These are phyloP conservation scores for Chenopodium suecicum DNA, from an alignment of 148 eudicot species.

Conservation along the genomic window DNA sequence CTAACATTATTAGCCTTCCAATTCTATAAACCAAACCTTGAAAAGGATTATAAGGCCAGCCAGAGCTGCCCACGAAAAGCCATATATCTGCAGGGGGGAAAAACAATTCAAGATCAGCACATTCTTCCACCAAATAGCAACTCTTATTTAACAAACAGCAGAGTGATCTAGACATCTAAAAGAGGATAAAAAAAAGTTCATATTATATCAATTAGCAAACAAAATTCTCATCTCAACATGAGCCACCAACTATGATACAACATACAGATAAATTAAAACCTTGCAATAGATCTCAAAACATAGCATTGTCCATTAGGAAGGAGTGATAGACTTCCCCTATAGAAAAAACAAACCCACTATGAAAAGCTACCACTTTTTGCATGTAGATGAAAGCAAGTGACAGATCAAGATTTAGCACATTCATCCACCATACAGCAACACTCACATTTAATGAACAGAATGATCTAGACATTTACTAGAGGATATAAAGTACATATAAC, in stretches of 20 bases:
- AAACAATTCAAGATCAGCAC: conserved; percentile 19
- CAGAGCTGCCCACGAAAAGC: conserved; percentile 84
- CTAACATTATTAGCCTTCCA: neutral
- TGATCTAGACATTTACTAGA: too few relatives aligned
- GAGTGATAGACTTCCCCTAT: neutral
- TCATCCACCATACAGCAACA: too few relatives aligned
- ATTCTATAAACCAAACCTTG: conserved; percentile 55
- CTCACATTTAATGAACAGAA: too few relatives aligned
- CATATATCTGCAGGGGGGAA: conserved; percentile 57
- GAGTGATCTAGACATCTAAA: conserved; percentile 1
- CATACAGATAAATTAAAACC: neutral
- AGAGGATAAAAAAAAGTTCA: neutral
- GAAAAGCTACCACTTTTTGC: neutral
- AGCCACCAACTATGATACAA: neutral
- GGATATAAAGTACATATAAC: too few relatives aligned
- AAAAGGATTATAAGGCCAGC: conserved; percentile 74
- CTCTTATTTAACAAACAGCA: neutral
- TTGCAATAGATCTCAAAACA: neutral
- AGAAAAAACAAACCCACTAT: neutral
- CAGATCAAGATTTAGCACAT: neutral
- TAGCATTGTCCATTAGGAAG: neutral
- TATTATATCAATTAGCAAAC: neutral
- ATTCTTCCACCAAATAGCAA: neutral
- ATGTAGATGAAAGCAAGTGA: neutral
- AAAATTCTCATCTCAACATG: neutral